A percentile compares a stretch with the other conserved stretches of the same genome.
Conservation (phyloP, 2,329 filamentous ascomycete genomes). For the Dothistroma septosporum region DNA sequence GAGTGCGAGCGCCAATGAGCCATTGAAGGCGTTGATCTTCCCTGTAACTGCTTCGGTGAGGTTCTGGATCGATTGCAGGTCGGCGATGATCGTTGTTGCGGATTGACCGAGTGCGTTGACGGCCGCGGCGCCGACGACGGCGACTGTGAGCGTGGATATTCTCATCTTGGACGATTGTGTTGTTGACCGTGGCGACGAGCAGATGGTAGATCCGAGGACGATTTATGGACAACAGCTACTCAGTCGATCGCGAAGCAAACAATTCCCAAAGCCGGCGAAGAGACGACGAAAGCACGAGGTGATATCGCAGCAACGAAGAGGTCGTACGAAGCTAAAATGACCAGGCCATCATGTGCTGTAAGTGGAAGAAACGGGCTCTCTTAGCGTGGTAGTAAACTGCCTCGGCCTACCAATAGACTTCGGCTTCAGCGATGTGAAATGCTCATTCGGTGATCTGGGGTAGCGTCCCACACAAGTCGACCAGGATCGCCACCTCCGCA, state of each 20-base stretch:
- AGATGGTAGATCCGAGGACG: neutral
- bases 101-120: neutral
- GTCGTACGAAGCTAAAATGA: neutral
- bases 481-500: neutral
- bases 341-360: neutral
- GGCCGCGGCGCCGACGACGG: neutral
- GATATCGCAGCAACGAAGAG: neutral
- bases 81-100: conserved; percentile 1
- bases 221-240: neutral
- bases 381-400: neutral
- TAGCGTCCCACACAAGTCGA: neutral
- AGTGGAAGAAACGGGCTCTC: neutral
- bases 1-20: neutral
- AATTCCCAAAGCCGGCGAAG: neutral
- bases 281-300: neutral
- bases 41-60: conserved; percentile 3
- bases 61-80: neutral
- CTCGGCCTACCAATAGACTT: neutral
- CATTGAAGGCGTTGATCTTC: neutral
- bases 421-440: neutral
- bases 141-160: neutral
- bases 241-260: neutral
- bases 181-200: neutral
- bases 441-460: neutral
- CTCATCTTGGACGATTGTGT: conserved; percentile 4